Evolutionary conservation across 345 rosid species (phyloP).

Genomic region (Firmiana major): DNA sequence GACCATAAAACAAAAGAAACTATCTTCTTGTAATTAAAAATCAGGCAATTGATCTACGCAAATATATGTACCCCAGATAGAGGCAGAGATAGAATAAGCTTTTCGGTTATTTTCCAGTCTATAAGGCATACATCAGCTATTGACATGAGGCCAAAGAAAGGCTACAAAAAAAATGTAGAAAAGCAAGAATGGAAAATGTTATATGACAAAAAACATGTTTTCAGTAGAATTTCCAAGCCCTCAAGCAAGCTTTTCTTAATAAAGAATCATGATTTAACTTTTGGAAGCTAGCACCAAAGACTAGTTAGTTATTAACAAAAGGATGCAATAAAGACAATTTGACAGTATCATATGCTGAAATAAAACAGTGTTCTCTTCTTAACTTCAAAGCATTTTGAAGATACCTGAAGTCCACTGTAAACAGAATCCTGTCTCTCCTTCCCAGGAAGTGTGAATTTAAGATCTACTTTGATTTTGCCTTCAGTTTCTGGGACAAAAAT

Average conservation of each 20-base stretch:
- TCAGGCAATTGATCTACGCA: neutral
- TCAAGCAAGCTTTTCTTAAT: neutral
- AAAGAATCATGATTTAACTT: neutral
- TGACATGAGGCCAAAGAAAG: neutral
- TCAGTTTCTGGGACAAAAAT: conserved; percentile 41
- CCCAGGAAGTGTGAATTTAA: conserved; percentile 82
- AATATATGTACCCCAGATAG: neutral
- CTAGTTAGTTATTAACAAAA: neutral
- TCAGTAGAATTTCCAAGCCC: neutral
- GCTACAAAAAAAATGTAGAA: neutral
- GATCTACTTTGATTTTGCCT: conserved; percentile 48
- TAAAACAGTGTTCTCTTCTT: neutral
- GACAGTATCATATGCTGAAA: neutral
- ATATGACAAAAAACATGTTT: neutral
- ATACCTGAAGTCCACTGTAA: conserved; percentile 85
- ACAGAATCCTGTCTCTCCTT: conserved; percentile 98
- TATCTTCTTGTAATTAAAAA: neutral
- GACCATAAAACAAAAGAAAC: neutral
- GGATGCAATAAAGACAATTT: neutral
- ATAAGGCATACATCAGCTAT: neutral
- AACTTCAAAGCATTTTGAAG: neutral
- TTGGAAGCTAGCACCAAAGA: neutral
- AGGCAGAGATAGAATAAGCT: neutral
- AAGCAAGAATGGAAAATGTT: neutral
- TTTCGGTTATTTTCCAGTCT: neutral